Evolutionary conservation across 192 early-diverging fungal genomes (phyloP).

Genomic region (Linnemannia exigua): DNA sequence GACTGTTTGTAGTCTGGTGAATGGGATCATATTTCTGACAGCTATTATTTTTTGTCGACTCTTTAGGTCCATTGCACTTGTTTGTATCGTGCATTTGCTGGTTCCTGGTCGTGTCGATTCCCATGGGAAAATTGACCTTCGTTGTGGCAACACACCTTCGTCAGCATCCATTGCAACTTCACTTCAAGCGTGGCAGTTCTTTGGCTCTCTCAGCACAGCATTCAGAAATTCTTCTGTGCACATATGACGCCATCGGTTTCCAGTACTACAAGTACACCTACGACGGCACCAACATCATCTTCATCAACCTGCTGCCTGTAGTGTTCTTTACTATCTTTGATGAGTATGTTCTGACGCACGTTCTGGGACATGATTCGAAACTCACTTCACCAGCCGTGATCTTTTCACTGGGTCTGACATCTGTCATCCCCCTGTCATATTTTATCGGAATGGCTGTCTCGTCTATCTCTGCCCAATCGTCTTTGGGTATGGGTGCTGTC

Average conservation of each 20-base stretch:
- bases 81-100: conserved; percentile 84
- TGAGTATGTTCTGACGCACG: conserved; percentile 76
- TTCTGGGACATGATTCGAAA: conserved; percentile 56
- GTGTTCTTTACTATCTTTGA: conserved; percentile 89
- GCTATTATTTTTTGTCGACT: conserved; percentile 23
- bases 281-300: conserved; percentile 96
- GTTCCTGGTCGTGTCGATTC: conserved; percentile 89
- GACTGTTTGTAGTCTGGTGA: background rate
- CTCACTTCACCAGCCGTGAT: conserved; percentile 76
- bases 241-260: conserved; percentile 88
- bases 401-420: conserved; percentile 77
- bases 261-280: conserved; percentile 98
- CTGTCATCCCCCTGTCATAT: conserved; percentile 93
- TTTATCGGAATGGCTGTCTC: conserved; percentile 98
- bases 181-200: conserved; percentile 73
- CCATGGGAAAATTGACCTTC: conserved; percentile 95
- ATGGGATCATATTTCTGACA: background rate
- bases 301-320: conserved; percentile 91
- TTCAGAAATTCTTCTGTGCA: conserved; percentile 85
- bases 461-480: conserved; percentile 96
- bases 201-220: conserved; percentile 32
- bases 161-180: conserved; percentile 81
- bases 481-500: conserved; percentile 92
- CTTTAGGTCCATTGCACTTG: conserved; percentile 82
- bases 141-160: conserved; percentile 84